Percentiles rank a stretch among this genome's conserved stretches.
Conservation (phyloP, 805 yeast genomes). For the Candida palmyrensis region DNA sequence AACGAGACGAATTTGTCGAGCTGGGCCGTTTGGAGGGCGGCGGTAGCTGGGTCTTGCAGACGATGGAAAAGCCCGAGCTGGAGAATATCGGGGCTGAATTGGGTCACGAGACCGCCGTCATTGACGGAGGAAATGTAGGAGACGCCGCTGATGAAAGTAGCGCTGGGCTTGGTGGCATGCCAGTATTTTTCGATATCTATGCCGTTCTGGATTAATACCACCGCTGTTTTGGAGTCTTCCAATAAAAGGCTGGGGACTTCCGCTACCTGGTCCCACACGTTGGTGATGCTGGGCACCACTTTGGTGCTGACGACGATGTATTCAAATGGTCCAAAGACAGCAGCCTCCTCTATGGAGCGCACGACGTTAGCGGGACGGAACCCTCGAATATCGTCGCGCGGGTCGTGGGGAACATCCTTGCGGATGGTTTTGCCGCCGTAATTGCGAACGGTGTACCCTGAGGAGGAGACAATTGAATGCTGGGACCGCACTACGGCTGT, state of each 20-base stretch:
- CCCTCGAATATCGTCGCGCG: constrained; percentile 10
- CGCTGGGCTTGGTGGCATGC: constrained; percentile 9
- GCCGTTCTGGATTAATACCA: constrained; percentile 24
- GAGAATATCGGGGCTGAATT: constrained; percentile 21
- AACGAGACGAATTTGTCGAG: constrained; percentile 15
- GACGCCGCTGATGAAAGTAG: constrained; percentile 25
- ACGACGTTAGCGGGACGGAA: constrained; percentile 23
- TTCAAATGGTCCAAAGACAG: constrained; percentile 24
- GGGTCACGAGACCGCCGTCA: constrained; percentile 18
- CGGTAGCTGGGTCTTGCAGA: background rate
- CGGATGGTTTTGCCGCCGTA: constrained; percentile 21
- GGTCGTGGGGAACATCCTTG: constrained; percentile 12
- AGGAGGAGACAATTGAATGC: constrained; percentile 17
- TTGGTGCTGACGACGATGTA: constrained; percentile 30
- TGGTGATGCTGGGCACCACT: constrained; percentile 21
- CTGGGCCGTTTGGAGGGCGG: constrained; percentile 7
- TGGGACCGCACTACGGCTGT: constrained; percentile 30
- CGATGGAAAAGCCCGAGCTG: constrained; percentile 22
- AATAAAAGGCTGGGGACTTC: constrained; percentile 5
- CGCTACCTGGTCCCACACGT: constrained; percentile 20
- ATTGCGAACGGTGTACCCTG: constrained; percentile 27
- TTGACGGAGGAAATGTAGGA: constrained; percentile 29
- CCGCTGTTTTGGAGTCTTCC: constrained; percentile 7
- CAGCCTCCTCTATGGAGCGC: constrained; percentile 22
- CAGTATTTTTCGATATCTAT: constrained; percentile 22